These are phyloP conservation scores for Pinus tabuliformis DNA, from an alignment of 75 land plant species.

Conservation along the genomic window DNA sequence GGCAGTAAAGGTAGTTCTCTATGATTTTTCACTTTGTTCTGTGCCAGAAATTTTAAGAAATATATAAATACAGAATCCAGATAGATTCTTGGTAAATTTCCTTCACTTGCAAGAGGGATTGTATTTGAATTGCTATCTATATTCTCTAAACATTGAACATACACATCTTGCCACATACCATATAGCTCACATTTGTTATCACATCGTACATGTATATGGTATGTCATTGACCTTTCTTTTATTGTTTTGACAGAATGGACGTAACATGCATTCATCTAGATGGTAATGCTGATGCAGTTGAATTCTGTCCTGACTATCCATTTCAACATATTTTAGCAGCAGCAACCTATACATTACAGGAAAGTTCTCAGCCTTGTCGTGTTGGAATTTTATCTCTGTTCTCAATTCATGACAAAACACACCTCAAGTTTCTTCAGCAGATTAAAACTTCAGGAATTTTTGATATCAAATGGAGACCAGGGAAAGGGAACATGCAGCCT, in stretches of 20 bases:
- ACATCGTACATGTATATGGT: not conserved
- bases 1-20: not conserved
- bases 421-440: slow-evolving; percentile 32
- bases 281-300: slow-evolving; percentile 95
- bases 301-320: slow-evolving; percentile 78
- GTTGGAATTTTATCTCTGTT: slow-evolving; percentile 68
- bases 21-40: not conserved
- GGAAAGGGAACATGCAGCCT: slow-evolving; percentile 15
- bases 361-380: slow-evolving; percentile 49
- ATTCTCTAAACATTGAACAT: not conserved
- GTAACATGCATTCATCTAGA: slow-evolving; percentile 43
- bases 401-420: slow-evolving; percentile 30
- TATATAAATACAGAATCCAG: not conserved
- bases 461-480: slow-evolving; percentile 86
- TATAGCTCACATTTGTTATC: not conserved
- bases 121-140: not conserved
- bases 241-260: slow-evolving; percentile 34
- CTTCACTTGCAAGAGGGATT: not conserved
- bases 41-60: not conserved
- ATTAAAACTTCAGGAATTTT: slow-evolving; percentile 77
- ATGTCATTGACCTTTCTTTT: not conserved
- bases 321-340: slow-evolving; percentile 67
- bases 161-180: not conserved
- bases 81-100: not conserved
- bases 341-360: slow-evolving; percentile 84